Percentiles rank a stretch among this genome's conserved stretches.
phyloP scores from a whole-genome alignment of 805 yeast genomes.

The Ogataea chonburiensis region DNA sequence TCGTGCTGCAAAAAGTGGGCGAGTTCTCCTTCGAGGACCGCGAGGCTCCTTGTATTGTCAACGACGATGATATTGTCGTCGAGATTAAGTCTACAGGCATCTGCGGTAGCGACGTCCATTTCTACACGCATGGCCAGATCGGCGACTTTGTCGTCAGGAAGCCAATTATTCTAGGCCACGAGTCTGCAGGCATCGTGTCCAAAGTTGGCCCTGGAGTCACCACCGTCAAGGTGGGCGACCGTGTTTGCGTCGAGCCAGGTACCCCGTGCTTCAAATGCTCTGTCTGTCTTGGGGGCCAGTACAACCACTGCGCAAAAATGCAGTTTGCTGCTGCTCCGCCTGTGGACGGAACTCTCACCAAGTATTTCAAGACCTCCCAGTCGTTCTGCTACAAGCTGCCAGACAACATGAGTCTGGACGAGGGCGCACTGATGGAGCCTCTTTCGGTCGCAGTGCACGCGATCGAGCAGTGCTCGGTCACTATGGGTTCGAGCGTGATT shows the following conservation, averaged over 20 bases:
- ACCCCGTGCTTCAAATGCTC: constrained; percentile 49
- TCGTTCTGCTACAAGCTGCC: constrained; percentile 29
- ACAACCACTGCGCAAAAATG: constrained; percentile 42
- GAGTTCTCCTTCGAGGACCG: constrained; percentile 24
- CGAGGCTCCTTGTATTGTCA: constrained; percentile 26
- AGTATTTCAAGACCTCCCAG: constrained; percentile 40
- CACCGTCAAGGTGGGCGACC: constrained; percentile 48
- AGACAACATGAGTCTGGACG: constrained; percentile 31
- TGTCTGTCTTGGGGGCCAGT: constrained; percentile 38
- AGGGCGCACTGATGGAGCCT: constrained; percentile 56
- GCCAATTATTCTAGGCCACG: constrained; percentile 35
- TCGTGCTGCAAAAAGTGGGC: constrained; percentile 15
- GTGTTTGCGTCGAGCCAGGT: constrained; percentile 62
- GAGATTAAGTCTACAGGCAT: constrained; percentile 52
- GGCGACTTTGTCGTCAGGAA: constrained; percentile 11
- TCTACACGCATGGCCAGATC: constrained; percentile 32
- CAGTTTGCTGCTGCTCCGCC: constrained; percentile 39
- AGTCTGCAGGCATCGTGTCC: constrained; percentile 29
- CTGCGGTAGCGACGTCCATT: constrained; percentile 63
- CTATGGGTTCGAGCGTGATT: constrained; percentile 35
- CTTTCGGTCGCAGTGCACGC: constrained; percentile 63
- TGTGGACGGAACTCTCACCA: constrained; percentile 38
- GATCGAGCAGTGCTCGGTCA: constrained; percentile 44
- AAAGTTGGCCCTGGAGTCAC: constrained; percentile 48
- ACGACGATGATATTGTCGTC: constrained; percentile 32